These are phyloP conservation scores for Protomyces inundatus DNA, from an alignment of 1,139 yeast species.

Conservation along the genomic window DNA sequence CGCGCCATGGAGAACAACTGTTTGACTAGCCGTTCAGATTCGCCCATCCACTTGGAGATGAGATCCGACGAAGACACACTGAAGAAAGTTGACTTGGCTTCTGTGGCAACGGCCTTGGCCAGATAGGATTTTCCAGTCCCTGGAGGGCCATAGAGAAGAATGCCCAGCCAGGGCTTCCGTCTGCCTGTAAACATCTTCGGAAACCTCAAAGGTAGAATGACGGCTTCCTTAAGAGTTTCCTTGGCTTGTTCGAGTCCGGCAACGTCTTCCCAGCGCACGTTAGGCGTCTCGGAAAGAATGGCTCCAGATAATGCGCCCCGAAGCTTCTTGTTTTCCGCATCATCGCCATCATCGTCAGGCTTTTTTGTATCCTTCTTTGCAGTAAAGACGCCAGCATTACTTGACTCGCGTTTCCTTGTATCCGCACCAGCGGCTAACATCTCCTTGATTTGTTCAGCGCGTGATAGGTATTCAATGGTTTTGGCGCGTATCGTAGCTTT, in stretches of 20 bases:
- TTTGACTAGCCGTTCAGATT: conserved; percentile 67
- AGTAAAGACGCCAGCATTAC: conserved; percentile 51
- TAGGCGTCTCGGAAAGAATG: conserved; percentile 84
- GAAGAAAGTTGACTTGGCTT: conserved; percentile 92
- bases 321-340: conserved; percentile 77
- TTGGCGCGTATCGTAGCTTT: conserved; percentile 85
- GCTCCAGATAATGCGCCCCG: conserved; percentile 78
- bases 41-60: conserved; percentile 99
- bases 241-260: conserved; percentile 95
- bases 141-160: conserved; percentile 92
- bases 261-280: conserved; percentile 90
- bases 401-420: conserved; percentile 39
- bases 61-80: conserved; percentile 91
- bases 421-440: conserved; percentile 60
- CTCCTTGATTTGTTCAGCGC: conserved; percentile 92
- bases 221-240: conserved; percentile 96
- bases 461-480: conserved; percentile 80
- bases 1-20: conserved; percentile 94
- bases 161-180: conserved; percentile 89
- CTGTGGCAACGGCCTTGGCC: conserved; percentile 98
- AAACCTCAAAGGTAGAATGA: conserved; percentile 85
- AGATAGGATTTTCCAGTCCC: conserved; percentile 97
- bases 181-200: conserved; percentile 94
- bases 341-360: conserved; percentile 38
- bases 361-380: conserved; percentile 48